Base-by-base conservation (phyloP, 495 filamentous ascomycete genomes). In the Jackrogersella multiformis region DNA sequence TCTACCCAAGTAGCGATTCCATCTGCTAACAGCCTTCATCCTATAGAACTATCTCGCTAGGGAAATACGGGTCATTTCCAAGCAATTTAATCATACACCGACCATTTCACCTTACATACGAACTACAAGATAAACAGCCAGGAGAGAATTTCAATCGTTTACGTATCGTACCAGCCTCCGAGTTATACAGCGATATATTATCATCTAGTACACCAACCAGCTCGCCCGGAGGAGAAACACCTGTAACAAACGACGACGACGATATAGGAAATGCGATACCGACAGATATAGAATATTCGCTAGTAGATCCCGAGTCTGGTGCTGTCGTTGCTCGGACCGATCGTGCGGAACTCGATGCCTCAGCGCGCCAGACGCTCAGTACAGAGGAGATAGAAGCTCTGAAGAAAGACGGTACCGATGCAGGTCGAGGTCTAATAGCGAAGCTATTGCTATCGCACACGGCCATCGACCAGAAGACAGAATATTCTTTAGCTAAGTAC, bases 401-500 rank as follows among this genome's bases (percentile, higher is more conserved):
- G 64, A 99, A 99, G 79, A 87, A 85, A 59, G 85, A 91, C 38
- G 89, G 88, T 1, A 87, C 84, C 32, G 88, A 88, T 18, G 90
- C 92, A 0, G 95, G 95, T 7, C 91, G 90, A 76, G 93, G 96
- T 41, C 83, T 99, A 35, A 92, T 99, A 53, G 88, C 89, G 34
- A 95, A 92, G 75, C 84, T 99, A 2, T 78, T 99, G 73, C 82
- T 90, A 16, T 92, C 91, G 12, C 95, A 99, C 77, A 85, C 87
- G 2, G 91, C 89, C 0, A 79, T 98, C 24, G 93, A 96, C 64
- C 90, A 99, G 80, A 99, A 98, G 81, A 97, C 95, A 0, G 85
- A 89, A 1, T 99, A 96, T 76, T 92, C 91, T 5, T 79, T 97
- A 16, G 93, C 94, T 20, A 99, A 99, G 74, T 99, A 99, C 73